Base-by-base conservation (phyloP, 225 moss, liverwort and hornwort genomes). In the Marchantia polymorpha region DNA sequence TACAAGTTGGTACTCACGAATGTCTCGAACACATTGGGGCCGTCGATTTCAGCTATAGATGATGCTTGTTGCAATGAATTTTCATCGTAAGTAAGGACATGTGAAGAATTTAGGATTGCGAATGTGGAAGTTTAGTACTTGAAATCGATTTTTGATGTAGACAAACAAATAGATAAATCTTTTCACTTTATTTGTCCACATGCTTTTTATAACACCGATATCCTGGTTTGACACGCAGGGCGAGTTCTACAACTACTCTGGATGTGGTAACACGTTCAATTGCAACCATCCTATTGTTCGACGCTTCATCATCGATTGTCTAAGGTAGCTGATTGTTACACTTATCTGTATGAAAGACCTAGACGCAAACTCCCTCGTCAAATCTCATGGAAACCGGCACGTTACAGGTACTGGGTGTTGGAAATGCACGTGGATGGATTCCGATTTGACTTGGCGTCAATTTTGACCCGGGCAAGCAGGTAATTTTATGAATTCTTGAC, bases 401-500 rank as follows among this genome's bases (percentile, higher is more conserved):
- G 67, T 10, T 76, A 73, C 89, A 94, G 94, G 85, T 92, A 94
- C 78, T 94, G 94, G 94, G 90, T 91, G 75, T 87, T 84, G 39
- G 92, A 94, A 84, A 94, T 94, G 94, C 94, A 94, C 50, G 91
- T 94, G 77, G 94, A 94, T 85, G 94, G 94, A 75, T 94, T 94
- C 69, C 94, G 94, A 64, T 94, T 94, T 78, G 94, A 94, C 73
- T 88, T 94, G 82, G 94, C 94, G 71, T 94, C 94, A 50, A 90
- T 94, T 60, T 81, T 94, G 91, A 94, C 92, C 79, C 86, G 92
- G 66, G 92, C 94, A 81, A 94, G 94, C 88, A 94, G 94, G 94
- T 91, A 81, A 39, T 2, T 2, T 2, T 5, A 39, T 39, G 39
- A 39, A 2, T 54, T 60, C n/a, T 29, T 27, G 65, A 29, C 10